Conservation (phyloP, 2,329 filamentous ascomycete species). For the Cercospora sp. region DNA sequence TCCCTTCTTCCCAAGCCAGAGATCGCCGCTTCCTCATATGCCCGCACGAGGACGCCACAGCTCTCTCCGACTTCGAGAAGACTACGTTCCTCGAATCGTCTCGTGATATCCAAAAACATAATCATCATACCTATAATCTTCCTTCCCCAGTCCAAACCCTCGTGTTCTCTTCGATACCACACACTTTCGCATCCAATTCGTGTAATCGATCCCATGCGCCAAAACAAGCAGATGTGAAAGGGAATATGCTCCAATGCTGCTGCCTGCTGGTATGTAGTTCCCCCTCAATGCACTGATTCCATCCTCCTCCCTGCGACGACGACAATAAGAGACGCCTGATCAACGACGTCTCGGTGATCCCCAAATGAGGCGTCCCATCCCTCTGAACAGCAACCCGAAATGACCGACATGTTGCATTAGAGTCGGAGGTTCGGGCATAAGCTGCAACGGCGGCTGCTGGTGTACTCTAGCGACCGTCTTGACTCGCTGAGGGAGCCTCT, state of each 20-base stretch:
- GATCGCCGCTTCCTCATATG: background rate
- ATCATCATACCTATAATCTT: background rate
- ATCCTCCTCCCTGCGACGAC: background rate
- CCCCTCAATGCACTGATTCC: background rate
- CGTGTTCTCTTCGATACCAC: background rate
- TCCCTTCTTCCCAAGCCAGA: background rate
- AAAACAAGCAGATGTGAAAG: background rate
- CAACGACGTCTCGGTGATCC: background rate
- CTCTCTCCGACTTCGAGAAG: background rate
- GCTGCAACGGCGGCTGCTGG: slow-evolving; percentile 3
- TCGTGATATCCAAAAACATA: background rate
- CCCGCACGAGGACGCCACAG: background rate
- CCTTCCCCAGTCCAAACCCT: background rate
- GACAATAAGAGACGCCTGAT: background rate
- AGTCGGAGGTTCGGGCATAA: slow-evolving; percentile 13
- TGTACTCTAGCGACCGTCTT: background rate
- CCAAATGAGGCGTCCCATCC: slow-evolving; percentile 18
- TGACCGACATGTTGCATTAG: slow-evolving; percentile 16
- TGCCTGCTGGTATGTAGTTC: background rate
- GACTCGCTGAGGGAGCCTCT: slow-evolving; percentile 1
- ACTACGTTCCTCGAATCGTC: background rate
- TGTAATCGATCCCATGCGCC: background rate
- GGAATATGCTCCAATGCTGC: slow-evolving; percentile 1
- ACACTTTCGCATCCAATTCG: background rate
- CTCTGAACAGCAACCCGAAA: slow-evolving; percentile 13